A percentile compares a stretch with the other conserved stretches of the same genome.
phyloP scores from a whole-genome alignment of 176 grass and related monocot species.

The Themeda triandra region DNA sequence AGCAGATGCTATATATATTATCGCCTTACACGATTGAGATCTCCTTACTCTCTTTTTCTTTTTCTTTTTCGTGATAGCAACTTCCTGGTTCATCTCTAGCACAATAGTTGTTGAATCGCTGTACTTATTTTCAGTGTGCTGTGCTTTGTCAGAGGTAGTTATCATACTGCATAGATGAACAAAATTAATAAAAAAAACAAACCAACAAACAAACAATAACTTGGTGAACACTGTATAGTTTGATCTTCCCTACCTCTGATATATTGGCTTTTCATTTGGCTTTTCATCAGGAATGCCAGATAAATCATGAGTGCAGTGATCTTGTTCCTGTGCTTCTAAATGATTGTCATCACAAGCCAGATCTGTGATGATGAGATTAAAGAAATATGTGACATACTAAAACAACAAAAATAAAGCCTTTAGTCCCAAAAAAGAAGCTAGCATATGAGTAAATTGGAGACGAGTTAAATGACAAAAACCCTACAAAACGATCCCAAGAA shows the following conservation, averaged over 20 bases:
- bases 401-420: neutral
- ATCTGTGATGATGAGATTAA: constrained; percentile 35
- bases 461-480: neutral
- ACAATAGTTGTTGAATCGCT: constrained; percentile 23
- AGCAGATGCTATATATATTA: constrained; percentile 35
- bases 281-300: constrained; percentile 29
- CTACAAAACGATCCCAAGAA: neutral
- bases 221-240: neutral
- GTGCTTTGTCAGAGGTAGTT: constrained; percentile 34
- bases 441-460: neutral
- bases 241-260: constrained; percentile 42
- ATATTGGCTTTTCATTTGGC: constrained; percentile 26
- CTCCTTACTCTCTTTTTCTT: constrained; percentile 78
- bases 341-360: neutral
- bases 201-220: neutral
- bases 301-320: constrained; percentile 20
- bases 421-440: neutral
- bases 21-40: constrained; percentile 60
- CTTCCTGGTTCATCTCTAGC: constrained; percentile 30
- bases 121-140: constrained; percentile 32
- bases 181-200: constrained; percentile 30
- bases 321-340: constrained; percentile 30
- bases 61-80: constrained; percentile 58
- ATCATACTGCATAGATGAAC: constrained; percentile 46
- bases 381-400: constrained; percentile 3